phyloP scores from a whole-genome alignment of 73 alveolate genomes.

The Symbiodinium pilosum region DNA sequence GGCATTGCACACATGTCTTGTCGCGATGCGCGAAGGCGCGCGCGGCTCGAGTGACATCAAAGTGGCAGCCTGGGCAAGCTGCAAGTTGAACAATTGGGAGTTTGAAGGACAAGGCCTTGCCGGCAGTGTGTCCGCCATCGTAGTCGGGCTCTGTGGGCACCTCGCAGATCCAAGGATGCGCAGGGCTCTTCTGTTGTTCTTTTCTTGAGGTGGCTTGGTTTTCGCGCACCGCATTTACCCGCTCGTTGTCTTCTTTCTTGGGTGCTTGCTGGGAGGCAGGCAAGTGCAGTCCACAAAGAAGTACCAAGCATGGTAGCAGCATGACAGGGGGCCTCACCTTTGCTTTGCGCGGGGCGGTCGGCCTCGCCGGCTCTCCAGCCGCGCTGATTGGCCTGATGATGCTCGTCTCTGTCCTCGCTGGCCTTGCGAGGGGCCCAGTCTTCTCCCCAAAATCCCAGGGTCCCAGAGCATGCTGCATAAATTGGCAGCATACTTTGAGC shows the following conservation, averaged over 20 bases:
- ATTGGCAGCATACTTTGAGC: too few relatives aligned
- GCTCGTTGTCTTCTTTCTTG: constrained; percentile 46
- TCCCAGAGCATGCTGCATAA: too few relatives aligned
- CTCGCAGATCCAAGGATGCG: background rate
- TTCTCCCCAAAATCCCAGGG: too few relatives aligned
- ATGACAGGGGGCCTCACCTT: constrained; percentile 8
- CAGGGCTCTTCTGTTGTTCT: background rate
- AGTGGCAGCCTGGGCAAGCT: too few relatives aligned
- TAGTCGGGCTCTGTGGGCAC: background rate
- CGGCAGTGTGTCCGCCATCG: constrained; percentile 30
- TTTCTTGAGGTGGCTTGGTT: constrained; percentile 35
- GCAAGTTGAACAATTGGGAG: too few relatives aligned
- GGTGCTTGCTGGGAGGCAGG: constrained; percentile 50
- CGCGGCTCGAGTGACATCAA: too few relatives aligned
- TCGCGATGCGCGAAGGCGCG: constrained; percentile 26
- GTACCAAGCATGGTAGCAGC: background rate
- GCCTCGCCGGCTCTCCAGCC: constrained; percentile 15
- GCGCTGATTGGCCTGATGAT: constrained; percentile 31
- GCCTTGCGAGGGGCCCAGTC: background rate
- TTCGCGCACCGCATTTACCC: constrained; percentile 65
- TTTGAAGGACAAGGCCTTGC: constrained; percentile 23
- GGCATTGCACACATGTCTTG: background rate
- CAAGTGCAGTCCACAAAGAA: background rate
- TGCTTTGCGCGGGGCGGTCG: constrained; percentile 12
- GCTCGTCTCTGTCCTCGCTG: constrained; percentile 54